Base-by-base conservation (phyloP, 352 stramenopile species). In the Pythium dissotocum region DNA sequence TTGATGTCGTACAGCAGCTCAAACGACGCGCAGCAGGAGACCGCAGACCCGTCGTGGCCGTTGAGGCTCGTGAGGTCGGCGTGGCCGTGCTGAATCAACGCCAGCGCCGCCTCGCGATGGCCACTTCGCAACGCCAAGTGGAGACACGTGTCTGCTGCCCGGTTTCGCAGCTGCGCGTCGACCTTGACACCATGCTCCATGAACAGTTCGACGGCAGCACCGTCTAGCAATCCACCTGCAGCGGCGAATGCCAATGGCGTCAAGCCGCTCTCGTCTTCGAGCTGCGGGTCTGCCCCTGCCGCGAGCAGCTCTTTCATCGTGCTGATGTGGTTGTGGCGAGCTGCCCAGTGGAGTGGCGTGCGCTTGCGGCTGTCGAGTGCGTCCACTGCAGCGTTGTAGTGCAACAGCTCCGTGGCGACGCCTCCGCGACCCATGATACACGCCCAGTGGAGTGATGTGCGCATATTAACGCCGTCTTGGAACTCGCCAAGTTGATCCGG, bases 1-100 rank as follows among this genome's bases (percentile, higher is more conserved):
- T 95, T 95, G 59, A 93, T 83, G 18, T 79, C 83, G 63, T 82
- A 93, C 67, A 93, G 85, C 26, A 93, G 62, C 58, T 90, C 83
- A 13, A 83, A 82, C 0, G 85, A 91, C 46, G 87, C 83, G 18
- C 84, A 90, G 70, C 86, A 93, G 56, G 93, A 80, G 40, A 95
- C 71, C 0, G 87, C 84, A 32, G 84, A 82, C 33, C 76, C 76
- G 1, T 83, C 85, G 2, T 82, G 72, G 3, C 69, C 70, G 46
- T 93, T 92, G 53, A 86, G 46, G 1, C 69, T 72, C 40, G 80
- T 87, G 21, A 91, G 54, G 54, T 88, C 76, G 12, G 83, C 84
- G 16, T 81, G 69, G 14, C 87, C 87, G 24, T 76, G 67, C 12
- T 87, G 65, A 26, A 94, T 74, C 35, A 94, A 59, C 55, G 85